Evolutionary conservation across 257 asterid genomes (phyloP), one percentile per base, ranked within the genome.

Genomic region (Forsythia viridissima): DNA sequence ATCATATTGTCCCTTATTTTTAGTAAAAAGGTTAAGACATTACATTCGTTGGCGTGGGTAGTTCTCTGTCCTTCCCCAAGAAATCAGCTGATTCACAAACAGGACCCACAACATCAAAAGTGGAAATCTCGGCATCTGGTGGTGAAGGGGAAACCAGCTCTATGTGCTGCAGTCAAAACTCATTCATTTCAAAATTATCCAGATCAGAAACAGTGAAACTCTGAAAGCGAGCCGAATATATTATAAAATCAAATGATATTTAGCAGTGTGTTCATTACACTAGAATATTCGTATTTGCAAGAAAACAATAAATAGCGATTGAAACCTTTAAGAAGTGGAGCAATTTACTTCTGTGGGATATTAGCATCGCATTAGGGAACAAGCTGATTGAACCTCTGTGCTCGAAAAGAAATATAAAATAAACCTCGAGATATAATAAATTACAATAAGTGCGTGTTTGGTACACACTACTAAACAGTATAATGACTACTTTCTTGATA

Each of bases 41-140:
- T 87, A 94, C 98, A 92, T 83, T 87, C 51, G 93, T 2, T 20
- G 99, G 99, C 0, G 96, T 85, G 9, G 97, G 97, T 42, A 95
- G 93, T 81, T 91, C 94, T 81, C 99, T 84, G 42, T 92, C 95
- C 79, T 92, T 95, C 18, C 99, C 99, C 90, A 95, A 83, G 93
- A 95, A 95, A 89, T 95, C 98, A 4, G 97, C 98, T 5, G 99
- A 95, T 80, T 95, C 99, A 21, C 98, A 95, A 71, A 95, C 98
- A 0, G 99, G 99, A 20, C 99, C 99, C 38, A 95, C 99, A 69
- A 95, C 88, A 72, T 95, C 98, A 79, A 88, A 93, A 6, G 92
- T 89, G 16, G 97, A 88, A 82, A 85, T 37, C 84, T 87, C 91
- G 4, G 94, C 86, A 55, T 84, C 90, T 2, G 88, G 76, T 18